Percentiles rank a stretch among this genome's conserved stretches.
These are phyloP conservation scores for Maudiozyma saulgeensis DNA, from an alignment of 805 yeast genomes.

Conservation along the genomic window DNA sequence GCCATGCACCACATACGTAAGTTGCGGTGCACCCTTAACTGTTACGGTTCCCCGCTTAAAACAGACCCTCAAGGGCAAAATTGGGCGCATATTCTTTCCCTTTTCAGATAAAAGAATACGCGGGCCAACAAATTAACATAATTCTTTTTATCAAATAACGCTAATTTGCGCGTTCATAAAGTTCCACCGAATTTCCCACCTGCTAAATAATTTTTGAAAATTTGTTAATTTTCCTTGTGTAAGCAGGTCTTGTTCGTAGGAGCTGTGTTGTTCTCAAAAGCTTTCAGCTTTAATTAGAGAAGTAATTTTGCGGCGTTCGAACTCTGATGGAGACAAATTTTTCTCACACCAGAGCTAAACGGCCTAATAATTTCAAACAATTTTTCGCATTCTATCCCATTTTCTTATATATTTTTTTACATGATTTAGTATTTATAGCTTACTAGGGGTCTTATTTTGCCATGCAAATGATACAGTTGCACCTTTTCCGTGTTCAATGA, in stretches of 20 bases:
- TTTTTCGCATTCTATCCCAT: background rate
- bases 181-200: constrained; percentile 35
- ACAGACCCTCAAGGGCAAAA: constrained; percentile 14
- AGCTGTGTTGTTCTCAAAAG: constrained; percentile 4
- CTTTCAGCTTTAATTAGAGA: no score
- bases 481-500: constrained; percentile 50
- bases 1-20: background rate
- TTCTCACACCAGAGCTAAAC: background rate
- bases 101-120: background rate
- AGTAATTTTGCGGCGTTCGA: no score
- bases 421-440: background rate
- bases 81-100: background rate
- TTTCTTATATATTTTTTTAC: background rate
- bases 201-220: constrained; percentile 8
- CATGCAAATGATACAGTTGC: constrained; percentile 55
- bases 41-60: constrained; percentile 14
- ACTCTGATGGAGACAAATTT: no score
- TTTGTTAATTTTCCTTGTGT: constrained; percentile 7
- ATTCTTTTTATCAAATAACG: background rate
- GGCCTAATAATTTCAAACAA: background rate
- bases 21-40: background rate
- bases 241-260: constrained; percentile 26
- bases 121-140: background rate
- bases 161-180: constrained; percentile 11
- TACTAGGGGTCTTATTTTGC: constrained; percentile 39